Percentiles rank a stretch among this genome's conserved stretches.
Conservation (phyloP, 169 alveolate species). For the Amoebophrya sp. region DNA sequence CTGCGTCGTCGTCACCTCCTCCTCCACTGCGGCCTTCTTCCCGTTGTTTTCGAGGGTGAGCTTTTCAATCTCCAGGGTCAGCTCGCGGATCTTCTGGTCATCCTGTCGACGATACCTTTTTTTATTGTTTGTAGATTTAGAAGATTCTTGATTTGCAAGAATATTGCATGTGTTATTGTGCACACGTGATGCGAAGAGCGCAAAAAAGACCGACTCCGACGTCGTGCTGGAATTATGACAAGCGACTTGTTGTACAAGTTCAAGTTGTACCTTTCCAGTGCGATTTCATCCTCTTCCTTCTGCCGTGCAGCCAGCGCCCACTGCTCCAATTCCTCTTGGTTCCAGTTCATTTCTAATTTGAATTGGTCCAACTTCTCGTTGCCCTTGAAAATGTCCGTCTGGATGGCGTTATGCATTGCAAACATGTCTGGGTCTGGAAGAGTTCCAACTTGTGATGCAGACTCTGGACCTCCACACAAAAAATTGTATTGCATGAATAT, state of each 20-base stretch:
- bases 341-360: slow-evolving; percentile 82
- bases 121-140: no score
- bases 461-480: no score
- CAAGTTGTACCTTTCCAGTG: slow-evolving; percentile 71
- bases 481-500: no score
- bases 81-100: slow-evolving; percentile 78
- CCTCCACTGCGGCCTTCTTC: slow-evolving; percentile 66
- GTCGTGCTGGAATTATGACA: no score
- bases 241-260: no score
- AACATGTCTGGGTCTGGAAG: no score
- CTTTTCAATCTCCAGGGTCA: slow-evolving; percentile 69
- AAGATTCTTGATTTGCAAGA: no score
- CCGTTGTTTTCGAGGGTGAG: slow-evolving; percentile 67
- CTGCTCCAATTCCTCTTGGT: slow-evolving; percentile 83
- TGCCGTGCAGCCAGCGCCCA: slow-evolving; percentile 88
- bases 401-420: slow-evolving; percentile 70
- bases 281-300: slow-evolving; percentile 79
- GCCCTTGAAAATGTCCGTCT: slow-evolving; percentile 72
- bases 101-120: slow-evolving; percentile 66
- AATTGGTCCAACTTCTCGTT: slow-evolving; percentile 79
- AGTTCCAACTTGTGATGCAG: no score
- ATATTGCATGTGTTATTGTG: no score
- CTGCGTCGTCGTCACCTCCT: slow-evolving; percentile 79
- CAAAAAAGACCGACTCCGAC: no score
- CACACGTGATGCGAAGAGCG: no score